phyloP scores from a whole-genome alignment of 805 yeast species.

The Vanderwaltozyma tropicalis region DNA sequence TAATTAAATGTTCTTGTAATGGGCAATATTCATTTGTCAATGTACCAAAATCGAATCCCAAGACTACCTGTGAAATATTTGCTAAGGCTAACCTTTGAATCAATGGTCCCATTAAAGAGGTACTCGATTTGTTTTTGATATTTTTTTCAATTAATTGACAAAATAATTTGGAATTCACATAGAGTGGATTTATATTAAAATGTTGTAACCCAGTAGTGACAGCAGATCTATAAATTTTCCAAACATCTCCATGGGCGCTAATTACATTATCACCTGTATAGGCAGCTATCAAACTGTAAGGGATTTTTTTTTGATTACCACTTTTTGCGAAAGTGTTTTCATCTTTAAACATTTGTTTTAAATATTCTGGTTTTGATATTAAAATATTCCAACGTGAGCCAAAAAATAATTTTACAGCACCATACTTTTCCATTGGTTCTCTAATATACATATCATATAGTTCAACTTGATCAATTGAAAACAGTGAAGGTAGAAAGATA shows the following conservation, averaged over 20 bases:
- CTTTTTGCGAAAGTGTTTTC: slow-evolving; percentile 45
- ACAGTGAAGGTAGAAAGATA: slow-evolving; percentile 36
- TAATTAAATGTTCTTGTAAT: slow-evolving; percentile 33
- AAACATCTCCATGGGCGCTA: slow-evolving; percentile 44
- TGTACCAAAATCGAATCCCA: slow-evolving; percentile 40
- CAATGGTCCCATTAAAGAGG: slow-evolving; percentile 28
- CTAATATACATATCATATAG: slow-evolving; percentile 36
- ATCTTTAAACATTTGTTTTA: slow-evolving; percentile 38
- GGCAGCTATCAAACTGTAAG: slow-evolving; percentile 41
- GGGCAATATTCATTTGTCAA: slow-evolving; percentile 25
- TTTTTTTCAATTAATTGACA: slow-evolving; percentile 19
- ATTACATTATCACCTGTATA: slow-evolving; percentile 55
- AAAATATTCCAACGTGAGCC: slow-evolving; percentile 54
- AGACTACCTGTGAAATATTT: slow-evolving; percentile 39
- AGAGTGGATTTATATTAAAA: slow-evolving; percentile 34
- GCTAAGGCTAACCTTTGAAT: slow-evolving; percentile 40
- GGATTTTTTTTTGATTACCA: slow-evolving; percentile 50
- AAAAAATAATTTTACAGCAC: slow-evolving; percentile 50
- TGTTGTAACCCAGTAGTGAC: slow-evolving; percentile 41
- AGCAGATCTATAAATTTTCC: slow-evolving; percentile 40
- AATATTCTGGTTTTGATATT: slow-evolving; percentile 38
- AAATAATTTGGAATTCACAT: slow-evolving; percentile 31
- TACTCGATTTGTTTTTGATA: not conserved
- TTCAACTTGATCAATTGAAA: slow-evolving; percentile 39
- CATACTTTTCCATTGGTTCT: slow-evolving; percentile 38